These are phyloP conservation scores for Rubia peregrina DNA, from an alignment of 305 asterid species.

Conservation along the genomic window DNA sequence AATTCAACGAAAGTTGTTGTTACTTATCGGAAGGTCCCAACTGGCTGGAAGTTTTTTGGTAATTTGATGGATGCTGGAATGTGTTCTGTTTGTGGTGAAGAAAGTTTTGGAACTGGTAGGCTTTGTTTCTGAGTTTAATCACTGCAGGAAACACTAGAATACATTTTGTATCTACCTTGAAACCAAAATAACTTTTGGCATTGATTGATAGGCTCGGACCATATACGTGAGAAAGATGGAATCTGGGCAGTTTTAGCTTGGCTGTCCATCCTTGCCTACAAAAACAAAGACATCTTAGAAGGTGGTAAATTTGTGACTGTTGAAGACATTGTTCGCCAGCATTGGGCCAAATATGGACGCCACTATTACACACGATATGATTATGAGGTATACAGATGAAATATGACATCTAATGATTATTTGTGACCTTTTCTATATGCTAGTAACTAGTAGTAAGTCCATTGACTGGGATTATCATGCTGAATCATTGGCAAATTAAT, in stretches of 20 bases:
- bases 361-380: slow-evolving; percentile 97
- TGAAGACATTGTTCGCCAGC: slow-evolving; percentile 94
- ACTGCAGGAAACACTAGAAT: slow-evolving; percentile 7
- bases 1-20: background rate
- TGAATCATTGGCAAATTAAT: background rate
- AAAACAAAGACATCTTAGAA: slow-evolving; percentile 67
- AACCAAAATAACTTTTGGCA: background rate
- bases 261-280: slow-evolving; percentile 83
- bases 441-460: background rate
- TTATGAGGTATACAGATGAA: slow-evolving; percentile 58
- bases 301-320: slow-evolving; percentile 75
- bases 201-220: slow-evolving; percentile 76
- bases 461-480: background rate
- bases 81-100: slow-evolving; percentile 99
- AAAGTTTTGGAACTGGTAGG: slow-evolving; percentile 98
- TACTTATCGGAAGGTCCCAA: slow-evolving; percentile 62
- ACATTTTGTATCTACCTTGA: background rate
- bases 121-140: slow-evolving; percentile 8
- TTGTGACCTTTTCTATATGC: background rate
- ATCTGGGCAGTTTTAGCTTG: slow-evolving; percentile 99
- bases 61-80: slow-evolving; percentile 99
- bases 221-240: slow-evolving; percentile 97
- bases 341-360: slow-evolving; percentile 92
- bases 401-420: background rate
- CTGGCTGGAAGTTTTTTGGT: slow-evolving; percentile 99